Evolutionary conservation across 257 asterid genomes (phyloP).

Genomic region (Euphrasia confusa): DNA sequence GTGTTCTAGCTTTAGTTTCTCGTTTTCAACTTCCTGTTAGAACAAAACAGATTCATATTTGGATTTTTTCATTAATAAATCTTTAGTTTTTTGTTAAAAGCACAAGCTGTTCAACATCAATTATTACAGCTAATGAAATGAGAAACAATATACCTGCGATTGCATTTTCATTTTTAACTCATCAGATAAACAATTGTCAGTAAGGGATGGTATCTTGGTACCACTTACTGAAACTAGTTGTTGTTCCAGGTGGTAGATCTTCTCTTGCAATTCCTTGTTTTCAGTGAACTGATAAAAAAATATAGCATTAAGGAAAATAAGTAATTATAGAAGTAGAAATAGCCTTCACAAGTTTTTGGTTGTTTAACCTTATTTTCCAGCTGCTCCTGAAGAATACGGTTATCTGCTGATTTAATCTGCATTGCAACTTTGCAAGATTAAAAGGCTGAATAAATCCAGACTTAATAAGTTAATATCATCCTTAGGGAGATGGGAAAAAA

Average conservation of each 20-base stretch:
- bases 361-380: conserved; percentile 71
- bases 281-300: conserved; percentile 56
- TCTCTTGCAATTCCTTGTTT: conserved; percentile 68
- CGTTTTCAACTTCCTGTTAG: conserved; percentile 82
- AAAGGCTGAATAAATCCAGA: conserved; percentile 28
- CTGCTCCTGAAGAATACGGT: conserved; percentile 91
- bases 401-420: conserved; percentile 87
- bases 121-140: conserved; percentile 1
- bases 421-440: conserved; percentile 23
- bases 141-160: conserved; percentile 52
- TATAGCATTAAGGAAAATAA: conserved; percentile 13
- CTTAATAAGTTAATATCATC: background rate
- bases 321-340: conserved; percentile 12
- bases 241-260: conserved; percentile 53
- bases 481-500: background rate
- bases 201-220: conserved; percentile 34
- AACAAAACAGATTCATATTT: conserved; percentile 18
- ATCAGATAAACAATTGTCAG: conserved; percentile 46
- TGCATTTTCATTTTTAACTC: conserved; percentile 68
- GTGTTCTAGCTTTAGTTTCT: conserved; percentile 69
- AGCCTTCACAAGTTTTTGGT: conserved; percentile 10
- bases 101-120: background rate
- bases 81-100: too few species aligned
- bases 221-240: conserved; percentile 49
- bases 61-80: background rate